phyloP scores from a whole-genome alignment of 768 basidiomycete genomes.

The Pleurotus giganteus region DNA sequence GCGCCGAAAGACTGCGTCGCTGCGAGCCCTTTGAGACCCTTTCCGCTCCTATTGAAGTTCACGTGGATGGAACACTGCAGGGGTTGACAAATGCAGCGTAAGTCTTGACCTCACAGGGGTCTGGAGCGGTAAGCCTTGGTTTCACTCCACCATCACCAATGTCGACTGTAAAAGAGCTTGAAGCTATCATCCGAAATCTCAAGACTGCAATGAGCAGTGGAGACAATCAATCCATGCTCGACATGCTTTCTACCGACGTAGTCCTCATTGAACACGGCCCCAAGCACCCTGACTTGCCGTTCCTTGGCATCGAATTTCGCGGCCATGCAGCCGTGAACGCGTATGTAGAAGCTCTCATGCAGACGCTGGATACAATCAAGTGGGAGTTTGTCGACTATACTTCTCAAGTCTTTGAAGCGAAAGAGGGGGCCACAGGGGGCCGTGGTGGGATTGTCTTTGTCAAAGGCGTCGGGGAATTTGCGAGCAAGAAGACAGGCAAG shows the following conservation, averaged over 20 bases:
- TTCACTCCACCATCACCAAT: too few species aligned
- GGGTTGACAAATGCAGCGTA: too few species aligned
- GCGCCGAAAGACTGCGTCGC: too few species aligned
- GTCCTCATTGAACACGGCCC: slow-evolving; percentile 3
- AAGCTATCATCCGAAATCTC: too few species aligned
- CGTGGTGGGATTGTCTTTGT: neutral
- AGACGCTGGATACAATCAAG: neutral
- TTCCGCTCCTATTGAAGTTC: too few species aligned
- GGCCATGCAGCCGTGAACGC: neutral
- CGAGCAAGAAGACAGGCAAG: slow-evolving; percentile 3
- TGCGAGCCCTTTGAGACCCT: too few species aligned
- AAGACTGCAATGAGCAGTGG: neutral
- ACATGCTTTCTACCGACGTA: neutral
- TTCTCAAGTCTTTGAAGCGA: neutral
- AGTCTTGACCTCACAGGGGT: too few species aligned
- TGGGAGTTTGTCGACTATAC: neutral
- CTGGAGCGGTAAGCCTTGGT: too few species aligned
- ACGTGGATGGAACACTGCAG: too few species aligned
- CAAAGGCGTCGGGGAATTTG: neutral
- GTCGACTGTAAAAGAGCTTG: too few species aligned
- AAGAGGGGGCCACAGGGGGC: too few species aligned
- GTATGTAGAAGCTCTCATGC: neutral
- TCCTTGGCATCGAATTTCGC: slow-evolving; percentile 6
- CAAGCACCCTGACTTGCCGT: neutral
- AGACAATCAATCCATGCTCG: neutral